phyloP scores from a whole-genome alignment of 2,329 filamentous ascomycete species.

The Neocatenulostroma microsporum region DNA sequence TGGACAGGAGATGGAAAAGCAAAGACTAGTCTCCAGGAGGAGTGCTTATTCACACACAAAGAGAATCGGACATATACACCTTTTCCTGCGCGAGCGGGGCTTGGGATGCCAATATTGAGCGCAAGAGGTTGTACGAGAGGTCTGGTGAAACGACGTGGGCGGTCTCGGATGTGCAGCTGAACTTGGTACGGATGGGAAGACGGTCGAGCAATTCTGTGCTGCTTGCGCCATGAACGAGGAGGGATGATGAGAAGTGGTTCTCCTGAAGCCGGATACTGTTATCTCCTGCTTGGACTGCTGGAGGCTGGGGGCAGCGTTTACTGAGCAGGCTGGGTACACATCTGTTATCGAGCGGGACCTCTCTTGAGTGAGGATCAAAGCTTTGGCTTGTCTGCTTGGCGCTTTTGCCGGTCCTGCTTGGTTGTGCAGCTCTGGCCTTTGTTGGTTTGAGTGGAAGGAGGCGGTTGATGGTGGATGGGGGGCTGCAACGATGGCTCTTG shows the following conservation, averaged over 20 bases:
- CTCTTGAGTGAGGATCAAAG: constrained; percentile 92
- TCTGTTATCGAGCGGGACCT: constrained; percentile 57
- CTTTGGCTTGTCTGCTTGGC: constrained; percentile 70
- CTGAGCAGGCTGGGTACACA: constrained; percentile 2
- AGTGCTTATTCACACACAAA: constrained; percentile 69
- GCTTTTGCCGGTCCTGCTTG: constrained; percentile 16
- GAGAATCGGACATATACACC: constrained; percentile 42
- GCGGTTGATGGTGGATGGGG: constrained; percentile 17
- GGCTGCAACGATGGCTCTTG: constrained; percentile 13
- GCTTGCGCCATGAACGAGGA: no score
- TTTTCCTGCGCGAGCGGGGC: constrained; percentile 18
- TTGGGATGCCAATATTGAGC: constrained; percentile 14
- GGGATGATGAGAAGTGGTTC: constrained; percentile 13
- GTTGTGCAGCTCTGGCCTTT: constrained; percentile 9
- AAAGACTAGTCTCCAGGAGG: constrained; percentile 89
- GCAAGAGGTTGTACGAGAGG: constrained; percentile 3
- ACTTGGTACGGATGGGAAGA: constrained; percentile 10
- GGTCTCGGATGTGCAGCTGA: no score
- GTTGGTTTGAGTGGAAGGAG: constrained; percentile 4
- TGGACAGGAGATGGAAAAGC: constrained; percentile 61
- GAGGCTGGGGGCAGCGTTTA: no score
- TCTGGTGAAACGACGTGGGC: constrained; percentile 23
- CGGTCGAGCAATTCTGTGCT: constrained; percentile 5
- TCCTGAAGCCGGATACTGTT: constrained; percentile 14
- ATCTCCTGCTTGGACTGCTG: neutral